phyloP scores from a whole-genome alignment of 495 filamentous ascomycete genomes.

The Lepidopterella palustris region DNA sequence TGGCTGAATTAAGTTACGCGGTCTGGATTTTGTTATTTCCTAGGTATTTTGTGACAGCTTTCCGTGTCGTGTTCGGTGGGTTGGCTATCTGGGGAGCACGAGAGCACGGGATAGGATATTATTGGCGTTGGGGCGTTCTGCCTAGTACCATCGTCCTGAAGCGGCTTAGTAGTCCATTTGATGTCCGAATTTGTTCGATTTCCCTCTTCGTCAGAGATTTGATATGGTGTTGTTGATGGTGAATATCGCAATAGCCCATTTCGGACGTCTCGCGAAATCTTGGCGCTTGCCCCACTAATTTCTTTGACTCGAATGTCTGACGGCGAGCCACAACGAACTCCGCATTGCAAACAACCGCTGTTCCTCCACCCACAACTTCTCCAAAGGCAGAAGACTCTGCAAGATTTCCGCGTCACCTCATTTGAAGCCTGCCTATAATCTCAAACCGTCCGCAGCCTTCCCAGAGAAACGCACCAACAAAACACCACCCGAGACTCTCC shows the following conservation, averaged over 20 bases:
- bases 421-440: neutral
- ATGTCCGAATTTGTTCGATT: neutral
- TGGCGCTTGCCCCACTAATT: neutral
- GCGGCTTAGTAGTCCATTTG: neutral
- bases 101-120: neutral
- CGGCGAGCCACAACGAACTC: neutral
- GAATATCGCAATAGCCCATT: too few relatives aligned
- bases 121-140: constrained; percentile 4
- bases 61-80: neutral
- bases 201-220: too few relatives aligned
- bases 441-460: too few relatives aligned
- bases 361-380: neutral
- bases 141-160: constrained; percentile 1
- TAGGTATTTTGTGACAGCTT: neutral
- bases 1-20: neutral
- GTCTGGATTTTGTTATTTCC: neutral
- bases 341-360: neutral
- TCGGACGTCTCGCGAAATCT: constrained; percentile 9
- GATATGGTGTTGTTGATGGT: too few relatives aligned
- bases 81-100: neutral
- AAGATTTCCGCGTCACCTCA: neutral
- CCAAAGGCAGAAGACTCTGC: too few relatives aligned
- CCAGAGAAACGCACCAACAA: too few relatives aligned
- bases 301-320: constrained; percentile 2
- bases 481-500: neutral